Base-by-base conservation (phyloP, 1,284 basidiomycete species). In the Macrocybe sp. region DNA sequence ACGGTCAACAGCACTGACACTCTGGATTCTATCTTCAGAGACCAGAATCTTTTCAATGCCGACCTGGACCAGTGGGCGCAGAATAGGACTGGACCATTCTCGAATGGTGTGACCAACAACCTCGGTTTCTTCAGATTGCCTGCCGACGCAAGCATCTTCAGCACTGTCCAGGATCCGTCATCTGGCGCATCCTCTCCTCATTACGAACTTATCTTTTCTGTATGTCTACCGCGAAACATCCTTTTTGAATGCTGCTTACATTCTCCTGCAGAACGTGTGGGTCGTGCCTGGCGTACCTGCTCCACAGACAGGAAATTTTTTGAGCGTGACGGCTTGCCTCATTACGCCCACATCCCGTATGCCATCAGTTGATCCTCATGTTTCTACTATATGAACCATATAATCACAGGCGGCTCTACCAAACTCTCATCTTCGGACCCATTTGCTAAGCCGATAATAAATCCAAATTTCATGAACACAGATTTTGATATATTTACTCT, bases 371-470 rank as follows among this genome's bases (percentile, higher is more conserved):
- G 12, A 4, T 35, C 10, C 36, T 40, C 10, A 29, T 33, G 31
- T 12, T 22, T 0, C 30, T 12, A 9, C 9, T 28, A 32, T 2
- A 4, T 22, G 22, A 22, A 22, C 22, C 22, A 31, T 28, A n/a
- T 14, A 0, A 9, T 10, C 43, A 7, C 39, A 64, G 63, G 59
- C 36, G 64, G 65, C n/a, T 55, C 51, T 16, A 39, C 65, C 11
- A 61, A 49, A 22, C 50, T 66, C 16, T 46, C 47, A 1, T 61
- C 65, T 6, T 52, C 54, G 1, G 56, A 67, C 45, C 66, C 70
- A 0, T 70, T 68, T 49, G 63, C 51, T 16, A 41, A 53, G 30
- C 72, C 71, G 1, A 37, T 64, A 33, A 69, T 73, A 43, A 56
- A 72, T 52, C 63, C 65, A 6, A 58, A 57, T 38, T 59, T 65